Percentiles rank a stretch among this genome's conserved stretches.
These are phyloP conservation scores for Tetrahymena borealis DNA, from an alignment of 73 alveolate species.

Conservation along the genomic window DNA sequence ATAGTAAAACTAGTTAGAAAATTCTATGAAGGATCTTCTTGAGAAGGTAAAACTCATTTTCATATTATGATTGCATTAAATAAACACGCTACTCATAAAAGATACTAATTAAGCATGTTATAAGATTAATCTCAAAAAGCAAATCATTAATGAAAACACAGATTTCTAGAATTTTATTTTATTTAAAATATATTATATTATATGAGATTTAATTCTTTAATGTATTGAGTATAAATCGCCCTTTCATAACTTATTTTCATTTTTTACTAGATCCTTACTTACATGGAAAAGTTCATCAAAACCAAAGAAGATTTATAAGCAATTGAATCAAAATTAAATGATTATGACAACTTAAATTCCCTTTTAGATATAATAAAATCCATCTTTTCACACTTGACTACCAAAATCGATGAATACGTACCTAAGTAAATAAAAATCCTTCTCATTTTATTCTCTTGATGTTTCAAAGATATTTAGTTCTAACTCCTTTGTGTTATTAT, in stretches of 20 bases:
- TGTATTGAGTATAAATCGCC: no score
- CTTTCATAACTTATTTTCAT: background rate
- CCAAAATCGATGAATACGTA: background rate
- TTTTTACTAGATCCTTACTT: background rate
- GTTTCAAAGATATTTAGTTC: background rate
- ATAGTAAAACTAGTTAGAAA: background rate
- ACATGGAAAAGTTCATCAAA: background rate
- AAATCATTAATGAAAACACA: no score
- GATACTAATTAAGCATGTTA: no score
- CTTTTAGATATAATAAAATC: background rate
- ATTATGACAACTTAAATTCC: background rate
- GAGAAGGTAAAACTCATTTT: background rate
- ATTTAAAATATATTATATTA: no score
- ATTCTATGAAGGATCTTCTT: background rate
- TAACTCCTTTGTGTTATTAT: background rate
- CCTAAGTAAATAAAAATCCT: background rate
- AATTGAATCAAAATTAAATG: background rate
- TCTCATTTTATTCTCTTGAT: background rate
- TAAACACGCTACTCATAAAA: no score
- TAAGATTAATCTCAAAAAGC: no score
- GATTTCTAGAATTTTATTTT: no score
- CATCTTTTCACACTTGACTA: background rate
- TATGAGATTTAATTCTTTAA: no score
- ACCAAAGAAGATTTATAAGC: background rate
- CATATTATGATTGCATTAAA: no score